phyloP scores from a whole-genome alignment of 164 flowering plant species.

The Pachysandra terminalis region DNA sequence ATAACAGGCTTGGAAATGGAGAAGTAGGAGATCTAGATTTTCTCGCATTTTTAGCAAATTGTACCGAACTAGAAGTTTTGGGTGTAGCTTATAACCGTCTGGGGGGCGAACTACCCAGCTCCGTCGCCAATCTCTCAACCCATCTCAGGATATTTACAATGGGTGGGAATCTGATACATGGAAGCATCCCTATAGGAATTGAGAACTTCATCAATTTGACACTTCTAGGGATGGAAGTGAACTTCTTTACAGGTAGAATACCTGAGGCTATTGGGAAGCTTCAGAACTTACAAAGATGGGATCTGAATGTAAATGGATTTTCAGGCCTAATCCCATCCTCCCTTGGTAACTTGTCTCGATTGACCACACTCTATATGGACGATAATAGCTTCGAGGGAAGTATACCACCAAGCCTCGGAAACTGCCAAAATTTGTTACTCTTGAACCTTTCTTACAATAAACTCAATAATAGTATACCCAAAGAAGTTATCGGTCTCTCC shows the following conservation, averaged over 20 bases:
- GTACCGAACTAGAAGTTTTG: slow-evolving; percentile 12
- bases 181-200: slow-evolving; percentile 19
- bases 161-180: slow-evolving; percentile 10
- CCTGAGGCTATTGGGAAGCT: slow-evolving; percentile 21
- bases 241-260: slow-evolving; percentile 22
- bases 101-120: slow-evolving; percentile 19
- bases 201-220: slow-evolving; percentile 15
- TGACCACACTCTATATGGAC: background rate
- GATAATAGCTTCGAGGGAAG: slow-evolving; percentile 11
- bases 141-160: slow-evolving; percentile 4
- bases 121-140: slow-evolving; percentile 22
- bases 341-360: slow-evolving; percentile 3
- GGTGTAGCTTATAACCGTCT: slow-evolving; percentile 12
- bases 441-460: slow-evolving; percentile 5
- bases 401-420: slow-evolving; percentile 13
- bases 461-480: slow-evolving; percentile 7
- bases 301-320: slow-evolving; percentile 1
- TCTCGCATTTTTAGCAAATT: slow-evolving; percentile 20
- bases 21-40: slow-evolving; percentile 17
- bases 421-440: slow-evolving; percentile 6
- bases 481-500: background rate
- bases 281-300: background rate
- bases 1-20: slow-evolving; percentile 15
- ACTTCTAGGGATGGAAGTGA: slow-evolving; percentile 1
- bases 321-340: slow-evolving; percentile 8